Base-by-base conservation (phyloP, 1,284 basidiomycete species). In the Austroboletus olivaceoglutinosus region DNA sequence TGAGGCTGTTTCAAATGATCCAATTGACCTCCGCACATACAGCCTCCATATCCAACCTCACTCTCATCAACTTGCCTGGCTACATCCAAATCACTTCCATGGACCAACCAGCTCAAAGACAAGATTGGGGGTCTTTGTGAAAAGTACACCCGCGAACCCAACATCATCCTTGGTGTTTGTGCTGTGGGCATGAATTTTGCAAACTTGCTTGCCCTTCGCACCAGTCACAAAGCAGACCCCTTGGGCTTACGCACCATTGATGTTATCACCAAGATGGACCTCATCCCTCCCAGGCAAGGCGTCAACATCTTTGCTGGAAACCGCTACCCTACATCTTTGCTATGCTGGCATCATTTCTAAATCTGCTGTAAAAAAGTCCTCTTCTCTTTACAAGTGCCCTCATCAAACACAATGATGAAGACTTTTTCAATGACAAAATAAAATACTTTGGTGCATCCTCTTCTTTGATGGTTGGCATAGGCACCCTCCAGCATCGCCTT, bases 221-320 rank as follows among this genome's bases (percentile, higher is more conserved):
- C 97, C 0, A 95, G 91, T 66, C 80, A 94, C 41, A 90, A 91
- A 56, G 92, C 99, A 4, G 96, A 99, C 67, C 96, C 96, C 2
- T 75, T 98, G 7, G 96, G 97, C 8, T 76, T 94, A 52, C 84
- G 96, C 27, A 99, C 97, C 0, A 96, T 99, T 59, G 96, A 97
- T 29, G 97, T 99, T 7, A 81, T 99, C 41, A 99, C 97, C 39
- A 99, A 99, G 80, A 97, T 99, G 94, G 96, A 99, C 66, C 77
- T 99, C 19, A 93, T 99, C 15, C 77, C 87, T 27, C 83, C 95
- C 1, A 86, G 91, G 51, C 80, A 86, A 50, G 97, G 95, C 5
- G 89, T 87, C 0, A 63, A 71, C 19, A 94, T 99, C 54, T 74
- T 99, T 5, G 76, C 83, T 21, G 94, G 94, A 11, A 95, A 97